Conservation (phyloP, 2,329 filamentous ascomycete species). For the Penicillium sp. region DNA sequence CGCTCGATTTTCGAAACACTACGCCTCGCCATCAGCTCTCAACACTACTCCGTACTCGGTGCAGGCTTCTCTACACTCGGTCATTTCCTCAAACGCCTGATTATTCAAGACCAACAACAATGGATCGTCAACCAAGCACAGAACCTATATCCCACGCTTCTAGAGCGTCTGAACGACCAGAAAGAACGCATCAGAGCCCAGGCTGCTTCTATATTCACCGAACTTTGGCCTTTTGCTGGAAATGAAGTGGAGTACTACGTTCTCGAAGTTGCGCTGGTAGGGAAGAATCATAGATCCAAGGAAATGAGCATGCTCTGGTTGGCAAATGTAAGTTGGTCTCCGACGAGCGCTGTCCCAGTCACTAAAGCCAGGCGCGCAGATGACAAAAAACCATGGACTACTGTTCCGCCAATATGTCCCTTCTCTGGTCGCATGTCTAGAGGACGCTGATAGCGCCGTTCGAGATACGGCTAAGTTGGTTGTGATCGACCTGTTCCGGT, state of each 20-base stretch:
- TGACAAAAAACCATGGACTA: conserved; percentile 77
- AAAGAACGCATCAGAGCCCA: conserved; percentile 81
- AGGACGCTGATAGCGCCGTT: conserved; percentile 86
- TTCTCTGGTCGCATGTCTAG: conserved; percentile 78
- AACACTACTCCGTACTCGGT: conserved; percentile 74
- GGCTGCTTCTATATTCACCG: conserved; percentile 73
- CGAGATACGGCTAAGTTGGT: conserved; percentile 80
- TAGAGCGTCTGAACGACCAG: conserved; percentile 83
- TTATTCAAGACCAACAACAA: conserved; percentile 77
- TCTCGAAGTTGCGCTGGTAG: conserved; percentile 73
- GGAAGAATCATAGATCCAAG: conserved; percentile 81
- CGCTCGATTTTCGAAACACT: conserved; percentile 78
- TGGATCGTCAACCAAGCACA: conserved; percentile 68
- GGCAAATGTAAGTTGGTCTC: conserved; percentile 59
- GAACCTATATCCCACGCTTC: conserved; percentile 70
- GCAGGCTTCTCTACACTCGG: conserved; percentile 85
- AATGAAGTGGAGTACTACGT: conserved; percentile 78
- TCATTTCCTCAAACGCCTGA: conserved; percentile 82
- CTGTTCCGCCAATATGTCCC: conserved; percentile 83
- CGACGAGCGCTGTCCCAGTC: background rate
- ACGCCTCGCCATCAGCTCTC: conserved; percentile 71
- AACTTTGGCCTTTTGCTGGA: conserved; percentile 70
- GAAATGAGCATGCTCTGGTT: conserved; percentile 85
- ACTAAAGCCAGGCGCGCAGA: conserved; percentile 50
- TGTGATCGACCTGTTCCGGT: conserved; percentile 85